phyloP scores from a whole-genome alignment of 371 early-diverging fungal species.

The Apophysomyces sp. region DNA sequence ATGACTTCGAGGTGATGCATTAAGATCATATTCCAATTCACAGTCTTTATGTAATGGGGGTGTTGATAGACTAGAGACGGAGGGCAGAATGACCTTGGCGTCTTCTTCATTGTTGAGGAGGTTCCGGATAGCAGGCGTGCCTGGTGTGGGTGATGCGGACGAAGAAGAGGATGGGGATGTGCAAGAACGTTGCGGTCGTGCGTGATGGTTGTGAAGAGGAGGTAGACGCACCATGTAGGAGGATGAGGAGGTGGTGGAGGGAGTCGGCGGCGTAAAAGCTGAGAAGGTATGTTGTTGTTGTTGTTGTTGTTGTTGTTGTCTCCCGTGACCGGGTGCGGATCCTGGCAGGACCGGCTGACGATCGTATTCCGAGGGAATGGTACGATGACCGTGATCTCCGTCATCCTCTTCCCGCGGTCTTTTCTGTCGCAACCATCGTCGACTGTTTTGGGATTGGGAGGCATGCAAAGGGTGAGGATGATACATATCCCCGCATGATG shows the following conservation, averaged over 20 bases:
- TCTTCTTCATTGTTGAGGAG: conserved; percentile 26
- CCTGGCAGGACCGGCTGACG: conserved; percentile 1
- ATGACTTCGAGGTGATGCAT: not conserved
- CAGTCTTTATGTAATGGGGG: not conserved
- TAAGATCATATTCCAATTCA: not conserved
- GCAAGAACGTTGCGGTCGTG: conserved; percentile 1
- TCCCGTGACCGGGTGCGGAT: conserved; percentile 6
- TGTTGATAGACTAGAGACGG: not conserved
- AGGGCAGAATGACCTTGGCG: not conserved
- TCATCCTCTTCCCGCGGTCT: not conserved
- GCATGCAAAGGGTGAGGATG: conserved; percentile 18
- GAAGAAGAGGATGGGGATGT: conserved; percentile 23
- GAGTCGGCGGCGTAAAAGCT: not conserved
- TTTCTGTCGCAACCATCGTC: not conserved
- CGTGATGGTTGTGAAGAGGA: not conserved
- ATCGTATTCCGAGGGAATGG: not conserved
- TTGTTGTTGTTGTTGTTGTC: conserved; percentile 7
- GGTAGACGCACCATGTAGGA: conserved; percentile 4
- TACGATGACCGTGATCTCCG: not conserved
- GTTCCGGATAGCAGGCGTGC: conserved; percentile 28
- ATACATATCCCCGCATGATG: conserved; percentile 11
- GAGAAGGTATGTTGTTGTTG: conserved; percentile 3
- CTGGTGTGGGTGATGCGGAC: conserved; percentile 24
- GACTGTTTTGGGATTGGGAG: conserved; percentile 15
- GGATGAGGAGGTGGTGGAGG: conserved; percentile 8